Conservation (phyloP, 2,329 filamentous ascomycete genomes). For the Colletotrichum cuscutae region DNA sequence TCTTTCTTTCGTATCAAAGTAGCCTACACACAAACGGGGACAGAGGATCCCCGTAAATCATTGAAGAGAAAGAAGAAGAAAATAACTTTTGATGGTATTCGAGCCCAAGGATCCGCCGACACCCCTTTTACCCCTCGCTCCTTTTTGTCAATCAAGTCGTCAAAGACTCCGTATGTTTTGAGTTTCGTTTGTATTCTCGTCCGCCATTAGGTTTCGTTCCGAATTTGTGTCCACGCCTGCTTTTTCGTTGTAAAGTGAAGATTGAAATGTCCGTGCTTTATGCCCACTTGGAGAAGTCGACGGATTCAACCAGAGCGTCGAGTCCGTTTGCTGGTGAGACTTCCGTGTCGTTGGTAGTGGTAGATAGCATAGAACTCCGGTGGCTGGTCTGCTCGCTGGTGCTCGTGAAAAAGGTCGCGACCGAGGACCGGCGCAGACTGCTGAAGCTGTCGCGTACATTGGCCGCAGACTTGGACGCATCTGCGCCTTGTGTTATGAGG, state of each 20-base stretch:
- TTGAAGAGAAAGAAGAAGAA: slow-evolving; percentile 5
- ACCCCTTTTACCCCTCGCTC: neutral
- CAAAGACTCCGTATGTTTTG: slow-evolving; percentile 14
- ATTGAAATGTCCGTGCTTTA: slow-evolving; percentile 35
- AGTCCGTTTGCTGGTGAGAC: slow-evolving; percentile 44
- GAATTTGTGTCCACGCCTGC: neutral
- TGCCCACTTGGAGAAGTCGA: slow-evolving; percentile 53
- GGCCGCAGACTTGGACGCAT: slow-evolving; percentile 53
- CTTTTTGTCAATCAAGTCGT: slow-evolving; percentile 11
- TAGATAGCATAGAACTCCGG: slow-evolving; percentile 65
- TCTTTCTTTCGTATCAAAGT: slow-evolving; percentile 16
- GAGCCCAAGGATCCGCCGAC: slow-evolving; percentile 22
- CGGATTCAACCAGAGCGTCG: slow-evolving; percentile 48
- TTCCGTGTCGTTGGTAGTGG: slow-evolving; percentile 66
- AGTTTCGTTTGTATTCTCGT: neutral
- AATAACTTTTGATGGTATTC: slow-evolving; percentile 34
- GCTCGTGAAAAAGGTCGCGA: slow-evolving; percentile 71
- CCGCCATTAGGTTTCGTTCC: slow-evolving; percentile 1
- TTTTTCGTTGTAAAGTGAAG: neutral
- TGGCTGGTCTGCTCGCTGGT: slow-evolving; percentile 67
- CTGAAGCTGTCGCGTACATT: slow-evolving; percentile 70
- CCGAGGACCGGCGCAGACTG: slow-evolving; percentile 70
- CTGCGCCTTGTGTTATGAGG: slow-evolving; percentile 31
- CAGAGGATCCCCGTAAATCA: neutral
- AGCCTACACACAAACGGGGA: slow-evolving; percentile 11